Evolutionary conservation across 805 yeast species (phyloP).

Genomic region (Teunomyces lycoperdinae): DNA sequence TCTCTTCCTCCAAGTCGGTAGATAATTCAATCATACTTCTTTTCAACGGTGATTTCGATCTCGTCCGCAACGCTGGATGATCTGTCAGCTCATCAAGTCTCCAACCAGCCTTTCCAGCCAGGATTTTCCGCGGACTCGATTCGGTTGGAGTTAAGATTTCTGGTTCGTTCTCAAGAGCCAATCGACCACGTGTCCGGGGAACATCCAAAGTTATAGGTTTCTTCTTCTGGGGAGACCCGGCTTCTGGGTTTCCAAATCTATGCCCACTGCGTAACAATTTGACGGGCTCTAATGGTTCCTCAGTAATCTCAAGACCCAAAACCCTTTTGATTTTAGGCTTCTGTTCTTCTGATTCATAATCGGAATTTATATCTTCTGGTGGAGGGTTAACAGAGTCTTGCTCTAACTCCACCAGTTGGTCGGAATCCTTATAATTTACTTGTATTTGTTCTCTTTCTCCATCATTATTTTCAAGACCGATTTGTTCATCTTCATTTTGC

Average conservation of each 20-base stretch:
- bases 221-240: conserved; percentile 4
- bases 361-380: background rate
- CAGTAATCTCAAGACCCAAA: conserved; percentile 23
- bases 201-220: background rate
- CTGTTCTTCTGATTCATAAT: background rate
- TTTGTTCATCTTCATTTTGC: background rate
- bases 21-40: conserved; percentile 18
- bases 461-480: background rate
- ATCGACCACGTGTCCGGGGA: conserved; percentile 2
- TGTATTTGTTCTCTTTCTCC: background rate
- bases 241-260: conserved; percentile 11
- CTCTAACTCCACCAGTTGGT: background rate
- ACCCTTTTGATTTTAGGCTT: conserved; percentile 9
- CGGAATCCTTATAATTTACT: background rate
- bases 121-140: conserved; percentile 5
- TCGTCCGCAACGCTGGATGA: conserved; percentile 29
- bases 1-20: conserved; percentile 10
- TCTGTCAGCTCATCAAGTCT: conserved; percentile 11
- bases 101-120: conserved; percentile 7
- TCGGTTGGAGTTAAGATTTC: background rate
- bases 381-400: background rate
- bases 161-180: background rate
- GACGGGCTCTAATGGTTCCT: conserved; percentile 18
- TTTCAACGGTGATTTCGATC: conserved; percentile 36
- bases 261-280: conserved; percentile 27